A percentile compares a stretch with the other conserved stretches of the same genome.
These are phyloP conservation scores for Eucalyptus brandiana DNA, from an alignment of 345 rosid genomes.

Conservation along the genomic window DNA sequence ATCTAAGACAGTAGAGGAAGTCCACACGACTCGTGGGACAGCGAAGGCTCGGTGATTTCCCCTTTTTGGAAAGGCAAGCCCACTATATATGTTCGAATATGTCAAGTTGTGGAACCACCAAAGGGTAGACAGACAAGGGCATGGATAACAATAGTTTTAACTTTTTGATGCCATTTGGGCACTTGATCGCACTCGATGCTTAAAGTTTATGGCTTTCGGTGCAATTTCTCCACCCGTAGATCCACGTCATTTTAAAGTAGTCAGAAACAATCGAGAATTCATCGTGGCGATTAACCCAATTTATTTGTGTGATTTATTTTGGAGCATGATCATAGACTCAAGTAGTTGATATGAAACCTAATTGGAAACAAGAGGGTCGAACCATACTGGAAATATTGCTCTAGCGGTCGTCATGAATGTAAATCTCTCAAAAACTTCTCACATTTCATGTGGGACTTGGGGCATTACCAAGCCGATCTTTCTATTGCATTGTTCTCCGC, in stretches of 20 bases:
- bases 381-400: neutral
- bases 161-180: neutral
- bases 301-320: neutral
- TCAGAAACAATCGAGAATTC: neutral
- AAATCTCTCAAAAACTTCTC: neutral
- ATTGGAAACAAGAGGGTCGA: neutral
- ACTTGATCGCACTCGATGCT: neutral
- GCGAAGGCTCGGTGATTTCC: neutral
- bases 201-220: neutral
- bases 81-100: neutral
- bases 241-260: neutral
- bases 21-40: neutral
- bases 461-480: neutral
- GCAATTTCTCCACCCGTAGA: neutral
- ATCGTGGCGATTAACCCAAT: neutral
- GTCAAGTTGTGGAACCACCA: neutral
- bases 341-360: neutral
- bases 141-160: neutral
- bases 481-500: neutral
- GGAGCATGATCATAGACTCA: neutral
- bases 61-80: neutral
- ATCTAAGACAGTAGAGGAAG: neutral
- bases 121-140: neutral
- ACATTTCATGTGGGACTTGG: neutral
- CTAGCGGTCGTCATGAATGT: neutral